Percentiles rank a stretch among this genome's conserved stretches.
phyloP scores from a whole-genome alignment of 2,329 filamentous ascomycete genomes.

The Myrmaecium sp. region DNA sequence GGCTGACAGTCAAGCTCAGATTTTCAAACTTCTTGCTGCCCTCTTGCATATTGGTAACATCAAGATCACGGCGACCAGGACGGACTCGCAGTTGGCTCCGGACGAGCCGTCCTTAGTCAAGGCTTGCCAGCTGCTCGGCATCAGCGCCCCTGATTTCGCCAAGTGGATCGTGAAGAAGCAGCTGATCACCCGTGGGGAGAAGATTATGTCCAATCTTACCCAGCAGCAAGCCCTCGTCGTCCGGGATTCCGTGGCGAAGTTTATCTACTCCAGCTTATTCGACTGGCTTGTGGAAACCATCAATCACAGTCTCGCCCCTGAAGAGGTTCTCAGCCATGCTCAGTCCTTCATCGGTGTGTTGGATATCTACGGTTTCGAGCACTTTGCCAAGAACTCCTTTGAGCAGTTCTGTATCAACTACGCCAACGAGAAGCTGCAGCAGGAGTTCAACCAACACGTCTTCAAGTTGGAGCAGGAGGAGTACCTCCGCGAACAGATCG shows the following conservation, averaged over 20 bases:
- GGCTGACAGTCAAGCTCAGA: slow-evolving; percentile 56
- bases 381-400: slow-evolving; percentile 98
- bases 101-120: slow-evolving; percentile 67
- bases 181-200: slow-evolving; percentile 86
- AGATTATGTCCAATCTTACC: slow-evolving; percentile 89
- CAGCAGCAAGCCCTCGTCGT: slow-evolving; percentile 90
- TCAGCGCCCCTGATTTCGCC: slow-evolving; percentile 70
- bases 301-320: slow-evolving; percentile 76
- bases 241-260: slow-evolving; percentile 93
- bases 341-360: slow-evolving; percentile 91
- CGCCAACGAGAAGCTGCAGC: slow-evolving; percentile 96
- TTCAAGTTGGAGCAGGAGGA: slow-evolving; percentile 99
- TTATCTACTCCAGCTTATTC: slow-evolving; percentile 94
- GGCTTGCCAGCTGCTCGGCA: slow-evolving; percentile 73
- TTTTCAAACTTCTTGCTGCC: slow-evolving; percentile 81
- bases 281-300: slow-evolving; percentile 99
- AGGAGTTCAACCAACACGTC: slow-evolving; percentile 98
- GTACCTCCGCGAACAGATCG: slow-evolving; percentile 87
- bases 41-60: slow-evolving; percentile 90
- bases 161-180: slow-evolving; percentile 99
- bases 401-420: slow-evolving; percentile 99
- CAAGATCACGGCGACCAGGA: slow-evolving; percentile 81
- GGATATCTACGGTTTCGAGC: slow-evolving; percentile 98
- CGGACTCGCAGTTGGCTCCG: slow-evolving; percentile 66
- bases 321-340: slow-evolving; percentile 68